These are phyloP conservation scores for Colletotrichum sp. DNA, from an alignment of 2,329 filamentous ascomycete genomes.

Conservation along the genomic window DNA sequence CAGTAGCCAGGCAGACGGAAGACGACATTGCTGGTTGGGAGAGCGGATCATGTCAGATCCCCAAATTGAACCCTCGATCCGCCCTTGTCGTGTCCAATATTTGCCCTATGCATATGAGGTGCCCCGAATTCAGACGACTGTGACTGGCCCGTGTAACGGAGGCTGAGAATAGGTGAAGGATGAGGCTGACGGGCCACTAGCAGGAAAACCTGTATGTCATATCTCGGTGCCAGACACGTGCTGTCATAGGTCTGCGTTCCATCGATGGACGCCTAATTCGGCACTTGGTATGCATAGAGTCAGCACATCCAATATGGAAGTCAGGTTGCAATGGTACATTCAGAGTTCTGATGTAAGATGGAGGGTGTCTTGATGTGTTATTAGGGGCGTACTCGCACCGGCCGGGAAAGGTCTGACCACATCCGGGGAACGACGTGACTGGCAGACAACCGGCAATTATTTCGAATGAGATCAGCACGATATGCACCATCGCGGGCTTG, in stretches of 20 bases:
- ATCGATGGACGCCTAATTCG: constrained; percentile 3
- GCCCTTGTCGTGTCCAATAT: neutral
- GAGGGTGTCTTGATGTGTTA: neutral
- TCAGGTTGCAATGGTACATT: neutral
- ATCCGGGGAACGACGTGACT: neutral
- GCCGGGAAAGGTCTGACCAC: neutral
- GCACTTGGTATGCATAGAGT: neutral
- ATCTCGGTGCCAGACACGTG: neutral
- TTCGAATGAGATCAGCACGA: neutral
- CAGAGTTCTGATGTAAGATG: neutral
- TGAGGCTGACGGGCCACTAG: constrained; percentile 11
- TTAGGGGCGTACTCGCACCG: neutral
- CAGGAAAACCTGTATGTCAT: neutral
- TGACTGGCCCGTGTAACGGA: neutral
- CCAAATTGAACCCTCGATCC: constrained; percentile 6
- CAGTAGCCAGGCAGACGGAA: constrained; percentile 14
- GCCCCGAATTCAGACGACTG: neutral
- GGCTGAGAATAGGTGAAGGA: constrained; percentile 16
- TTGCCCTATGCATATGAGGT: constrained; percentile 7
- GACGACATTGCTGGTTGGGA: neutral
- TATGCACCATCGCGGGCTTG: neutral
- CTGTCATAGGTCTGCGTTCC: neutral
- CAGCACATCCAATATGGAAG: neutral
- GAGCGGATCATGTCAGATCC: constrained; percentile 10
- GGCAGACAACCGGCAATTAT: neutral